Evolutionary conservation across 2,329 filamentous ascomycete genomes (phyloP).

Genomic region (Bretziella fagacearum): DNA sequence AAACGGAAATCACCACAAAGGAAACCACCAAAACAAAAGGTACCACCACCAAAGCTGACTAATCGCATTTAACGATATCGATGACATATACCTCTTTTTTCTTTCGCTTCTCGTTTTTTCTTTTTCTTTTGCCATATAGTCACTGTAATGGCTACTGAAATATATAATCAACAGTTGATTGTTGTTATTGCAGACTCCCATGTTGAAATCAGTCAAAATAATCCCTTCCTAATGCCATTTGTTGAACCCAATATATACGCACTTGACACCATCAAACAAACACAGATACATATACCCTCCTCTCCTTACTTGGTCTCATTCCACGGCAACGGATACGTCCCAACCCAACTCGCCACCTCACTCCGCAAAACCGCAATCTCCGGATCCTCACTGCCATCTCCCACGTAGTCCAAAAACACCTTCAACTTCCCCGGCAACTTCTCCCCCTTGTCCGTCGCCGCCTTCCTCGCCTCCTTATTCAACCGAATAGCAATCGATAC

Average conservation of each 20-base stretch:
- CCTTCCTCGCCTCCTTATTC: constrained; percentile 53
- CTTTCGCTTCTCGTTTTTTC: neutral
- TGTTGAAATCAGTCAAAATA: too few species aligned
- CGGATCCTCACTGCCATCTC: constrained; percentile 46
- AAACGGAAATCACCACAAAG: too few species aligned
- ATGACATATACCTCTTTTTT: too few species aligned
- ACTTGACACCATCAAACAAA: neutral
- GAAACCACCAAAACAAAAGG: too few species aligned
- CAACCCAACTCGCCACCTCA: constrained; percentile 65
- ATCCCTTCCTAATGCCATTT: too few species aligned
- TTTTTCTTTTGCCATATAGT: too few species aligned
- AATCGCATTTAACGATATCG: too few species aligned
- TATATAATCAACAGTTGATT: neutral
- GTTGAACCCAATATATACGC: too few species aligned
- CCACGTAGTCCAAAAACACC: constrained; percentile 50
- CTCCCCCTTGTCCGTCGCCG: constrained; percentile 48
- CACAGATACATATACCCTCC: neutral
- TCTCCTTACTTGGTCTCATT: constrained; percentile 23
- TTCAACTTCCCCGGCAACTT: constrained; percentile 49
- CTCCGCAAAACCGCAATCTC: constrained; percentile 58
- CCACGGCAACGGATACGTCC: constrained; percentile 58
- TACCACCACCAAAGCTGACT: too few species aligned
- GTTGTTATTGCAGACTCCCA: neutral
- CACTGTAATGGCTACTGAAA: neutral
- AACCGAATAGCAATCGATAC: constrained; percentile 64